Percentiles rank a stretch among this genome's conserved stretches.
These are phyloP conservation scores for Paecilomyces fulvus DNA, from an alignment of 2,329 filamentous ascomycete genomes.

Conservation along the genomic window DNA sequence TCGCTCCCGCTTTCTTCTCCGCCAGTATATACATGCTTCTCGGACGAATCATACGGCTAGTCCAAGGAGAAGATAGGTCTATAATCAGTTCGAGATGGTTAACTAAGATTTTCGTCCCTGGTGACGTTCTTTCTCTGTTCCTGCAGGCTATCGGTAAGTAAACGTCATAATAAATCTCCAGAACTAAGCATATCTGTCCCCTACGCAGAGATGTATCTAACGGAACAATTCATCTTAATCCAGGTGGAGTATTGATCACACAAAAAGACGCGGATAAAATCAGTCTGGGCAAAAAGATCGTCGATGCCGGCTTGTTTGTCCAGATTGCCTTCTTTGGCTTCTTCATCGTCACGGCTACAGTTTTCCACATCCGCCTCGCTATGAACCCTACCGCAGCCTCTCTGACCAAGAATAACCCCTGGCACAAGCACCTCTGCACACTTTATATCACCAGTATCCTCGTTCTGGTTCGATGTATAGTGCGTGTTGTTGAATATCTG, in stretches of 20 bases:
- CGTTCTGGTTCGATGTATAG: conserved; percentile 13
- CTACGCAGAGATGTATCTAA: neutral
- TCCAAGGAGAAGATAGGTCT: conserved; percentile 31
- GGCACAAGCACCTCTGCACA: conserved; percentile 24
- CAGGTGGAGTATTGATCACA: conserved; percentile 1
- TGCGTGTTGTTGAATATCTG: conserved; percentile 16
- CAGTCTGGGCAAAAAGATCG: conserved; percentile 24
- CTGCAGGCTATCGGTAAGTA: conserved; percentile 24
- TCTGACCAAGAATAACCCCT: conserved; percentile 9
- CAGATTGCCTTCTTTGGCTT: conserved; percentile 49
- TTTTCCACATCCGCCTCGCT: conserved; percentile 40
- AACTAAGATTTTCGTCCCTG: conserved; percentile 40
- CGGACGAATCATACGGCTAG: conserved; percentile 33
- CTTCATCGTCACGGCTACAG: conserved; percentile 40
- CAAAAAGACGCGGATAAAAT: neutral
- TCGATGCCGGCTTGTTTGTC: conserved; percentile 46
- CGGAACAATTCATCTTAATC: neutral
- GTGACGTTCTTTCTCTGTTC: conserved; percentile 40
- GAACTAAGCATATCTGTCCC: neutral
- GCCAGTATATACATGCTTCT: conserved; percentile 42
- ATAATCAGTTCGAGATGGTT: conserved; percentile 37
- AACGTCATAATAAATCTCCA: neutral
- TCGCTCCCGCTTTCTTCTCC: conserved; percentile 41
- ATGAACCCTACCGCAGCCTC: conserved; percentile 16
- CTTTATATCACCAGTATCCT: conserved; percentile 11